Evolutionary conservation across 2,329 filamentous ascomycete genomes (phyloP).

Genomic region (Apiospora arundinis): DNA sequence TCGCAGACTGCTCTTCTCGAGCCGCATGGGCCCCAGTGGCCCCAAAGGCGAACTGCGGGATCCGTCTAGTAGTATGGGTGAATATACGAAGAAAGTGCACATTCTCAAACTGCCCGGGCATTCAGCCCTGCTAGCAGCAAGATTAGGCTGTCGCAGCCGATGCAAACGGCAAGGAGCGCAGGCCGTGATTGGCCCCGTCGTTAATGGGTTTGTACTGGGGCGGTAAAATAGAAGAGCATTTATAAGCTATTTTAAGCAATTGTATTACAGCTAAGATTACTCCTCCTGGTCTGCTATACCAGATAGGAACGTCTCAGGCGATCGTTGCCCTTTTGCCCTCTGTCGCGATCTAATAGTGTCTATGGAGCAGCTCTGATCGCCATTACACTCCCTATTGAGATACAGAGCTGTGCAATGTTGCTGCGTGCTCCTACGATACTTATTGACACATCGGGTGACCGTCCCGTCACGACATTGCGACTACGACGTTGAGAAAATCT

Average conservation of each 20-base stretch:
- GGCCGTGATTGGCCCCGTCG: neutral
- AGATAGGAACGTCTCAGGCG: neutral
- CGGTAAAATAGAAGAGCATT: conserved; percentile 1
- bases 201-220: neutral
- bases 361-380: neutral
- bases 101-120: neutral
- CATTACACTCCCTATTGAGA: neutral
- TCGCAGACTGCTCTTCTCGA: neutral
- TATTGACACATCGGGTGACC: too few relatives aligned
- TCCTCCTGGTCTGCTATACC: neutral
- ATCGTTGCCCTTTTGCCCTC: neutral
- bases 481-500: too few relatives aligned
- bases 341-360: neutral
- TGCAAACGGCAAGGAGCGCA: neutral
- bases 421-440: too few relatives aligned
- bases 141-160: conserved; percentile 2
- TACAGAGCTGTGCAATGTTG: neutral
- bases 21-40: neutral
- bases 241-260: neutral
- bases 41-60: neutral
- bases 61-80: neutral
- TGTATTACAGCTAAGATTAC: neutral
- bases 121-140: conserved; percentile 13
- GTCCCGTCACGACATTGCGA: neutral
- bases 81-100: conserved; percentile 4